phyloP scores from a whole-genome alignment of 805 yeast species.

The Deakozyma indianensis region DNA sequence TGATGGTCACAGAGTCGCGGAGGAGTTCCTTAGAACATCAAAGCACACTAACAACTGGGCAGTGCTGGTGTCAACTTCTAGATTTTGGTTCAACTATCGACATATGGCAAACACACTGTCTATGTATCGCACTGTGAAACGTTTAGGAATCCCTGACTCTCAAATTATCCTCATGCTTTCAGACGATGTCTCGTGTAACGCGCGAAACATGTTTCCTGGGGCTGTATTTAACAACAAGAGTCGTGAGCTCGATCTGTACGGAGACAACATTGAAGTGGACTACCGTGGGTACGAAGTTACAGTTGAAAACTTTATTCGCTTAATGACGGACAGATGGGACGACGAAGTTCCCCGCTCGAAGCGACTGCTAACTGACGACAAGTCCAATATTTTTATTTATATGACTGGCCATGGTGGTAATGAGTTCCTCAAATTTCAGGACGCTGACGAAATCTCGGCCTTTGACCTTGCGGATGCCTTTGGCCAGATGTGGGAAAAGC shows the following conservation, averaged over 20 bases:
- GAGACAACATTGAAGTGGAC: constrained; percentile 90
- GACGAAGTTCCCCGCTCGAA: constrained; percentile 88
- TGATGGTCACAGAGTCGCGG: too few relatives aligned
- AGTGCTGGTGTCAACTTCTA: constrained; percentile 84
- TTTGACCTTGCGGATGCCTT: constrained; percentile 95
- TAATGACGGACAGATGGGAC: constrained; percentile 92
- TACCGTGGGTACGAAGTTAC: constrained; percentile 97
- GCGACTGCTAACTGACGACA: constrained; percentile 80
- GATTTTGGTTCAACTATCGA: constrained; percentile 97
- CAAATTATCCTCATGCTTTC: constrained; percentile 92
- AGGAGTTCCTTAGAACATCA: constrained; percentile 8
- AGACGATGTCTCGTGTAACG: constrained; percentile 95
- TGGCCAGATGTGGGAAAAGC: constrained; percentile 92
- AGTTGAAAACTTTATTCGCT: constrained; percentile 86
- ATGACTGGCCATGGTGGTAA: constrained; percentile 99
- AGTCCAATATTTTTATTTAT: constrained; percentile 84
- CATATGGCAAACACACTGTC: constrained; percentile 95
- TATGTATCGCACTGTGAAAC: constrained; percentile 87
- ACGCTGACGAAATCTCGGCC: constrained; percentile 92
- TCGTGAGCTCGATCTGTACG: constrained; percentile 82
- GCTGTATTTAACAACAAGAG: constrained; percentile 90
- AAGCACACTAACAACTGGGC: constrained; percentile 65
- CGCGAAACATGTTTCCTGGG: constrained; percentile 91
- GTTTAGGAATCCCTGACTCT: constrained; percentile 95
- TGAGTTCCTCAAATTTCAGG: constrained; percentile 93